Percentiles rank a stretch among this genome's conserved stretches.
Conservation (phyloP, 768 basidiomycete genomes). For the Sporobolomyces phaffii region DNA sequence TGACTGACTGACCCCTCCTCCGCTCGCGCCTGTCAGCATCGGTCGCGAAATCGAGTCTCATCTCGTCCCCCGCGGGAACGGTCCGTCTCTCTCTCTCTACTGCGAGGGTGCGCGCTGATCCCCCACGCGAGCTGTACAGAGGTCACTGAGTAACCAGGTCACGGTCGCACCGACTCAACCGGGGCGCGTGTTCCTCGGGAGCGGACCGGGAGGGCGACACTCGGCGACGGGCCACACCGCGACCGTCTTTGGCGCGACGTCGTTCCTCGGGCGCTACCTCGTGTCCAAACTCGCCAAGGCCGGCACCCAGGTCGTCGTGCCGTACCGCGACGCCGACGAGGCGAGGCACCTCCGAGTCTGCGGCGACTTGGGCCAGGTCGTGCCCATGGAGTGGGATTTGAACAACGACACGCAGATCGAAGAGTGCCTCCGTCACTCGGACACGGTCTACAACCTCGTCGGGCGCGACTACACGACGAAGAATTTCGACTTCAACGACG, state of each 20-base stretch:
- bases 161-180: conserved; percentile 29
- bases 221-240: conserved; percentile 68
- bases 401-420: conserved; percentile 82
- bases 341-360: conserved; percentile 81
- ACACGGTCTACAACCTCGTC: conserved; percentile 92
- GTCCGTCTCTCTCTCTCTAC: not conserved
- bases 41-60: conserved; percentile 17
- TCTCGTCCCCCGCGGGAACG: conserved; percentile 21
- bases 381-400: conserved; percentile 95
- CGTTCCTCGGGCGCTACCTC: conserved; percentile 88
- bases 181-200: conserved; percentile 9
- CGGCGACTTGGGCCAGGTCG: conserved; percentile 95
- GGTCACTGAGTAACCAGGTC: conserved; percentile 14
- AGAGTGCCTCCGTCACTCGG: conserved; percentile 88
- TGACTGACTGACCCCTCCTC: too few species aligned
- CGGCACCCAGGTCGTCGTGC: conserved; percentile 88
- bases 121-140: conserved; percentile 2
- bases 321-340: conserved; percentile 91
- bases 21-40: too few species aligned
- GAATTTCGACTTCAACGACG: conserved; percentile 77
- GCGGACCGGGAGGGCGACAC: conserved; percentile 37
- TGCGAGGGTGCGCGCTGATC: not conserved
- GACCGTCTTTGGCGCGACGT: conserved; percentile 94
- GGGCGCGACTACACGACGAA: conserved; percentile 94
- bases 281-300: conserved; percentile 86